Evolutionary conservation across 2,329 filamentous ascomycete genomes (phyloP).

Genomic region (Aspergillus cejpii): DNA sequence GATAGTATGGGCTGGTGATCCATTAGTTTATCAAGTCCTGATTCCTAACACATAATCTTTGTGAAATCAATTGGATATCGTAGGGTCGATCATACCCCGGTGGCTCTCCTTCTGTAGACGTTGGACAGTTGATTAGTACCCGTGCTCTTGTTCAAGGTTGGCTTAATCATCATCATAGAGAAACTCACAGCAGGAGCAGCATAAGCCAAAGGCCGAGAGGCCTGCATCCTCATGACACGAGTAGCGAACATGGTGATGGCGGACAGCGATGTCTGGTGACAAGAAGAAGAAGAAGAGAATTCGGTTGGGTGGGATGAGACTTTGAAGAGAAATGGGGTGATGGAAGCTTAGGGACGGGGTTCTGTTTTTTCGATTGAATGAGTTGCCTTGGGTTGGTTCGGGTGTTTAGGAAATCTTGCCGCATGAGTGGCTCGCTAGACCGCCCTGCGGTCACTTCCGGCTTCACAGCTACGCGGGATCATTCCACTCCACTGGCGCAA

Average conservation of each 20-base stretch:
- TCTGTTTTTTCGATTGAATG: constrained; percentile 14
- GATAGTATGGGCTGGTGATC: constrained; percentile 74
- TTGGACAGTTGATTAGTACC: constrained; percentile 43
- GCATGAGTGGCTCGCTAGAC: constrained; percentile 35
- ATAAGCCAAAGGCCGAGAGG: constrained; percentile 42
- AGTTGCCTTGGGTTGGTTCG: constrained; percentile 23
- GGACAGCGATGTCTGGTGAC: constrained; percentile 8
- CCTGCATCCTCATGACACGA: constrained; percentile 57
- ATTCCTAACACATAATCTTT: not conserved
- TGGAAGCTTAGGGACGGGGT: constrained; percentile 16
- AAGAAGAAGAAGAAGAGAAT: constrained; percentile 12
- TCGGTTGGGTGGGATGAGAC: constrained; percentile 15
- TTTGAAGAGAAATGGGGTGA: constrained; percentile 19
- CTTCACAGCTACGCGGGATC: constrained; percentile 31
- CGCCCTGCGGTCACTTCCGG: constrained; percentile 36
- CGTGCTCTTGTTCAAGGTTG: too few species aligned
- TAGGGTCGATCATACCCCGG: constrained; percentile 46
- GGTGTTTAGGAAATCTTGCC: constrained; percentile 33
- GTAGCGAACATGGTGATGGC: constrained; percentile 57
- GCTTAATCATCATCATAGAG: constrained; percentile 6
- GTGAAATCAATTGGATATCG: constrained; percentile 7
- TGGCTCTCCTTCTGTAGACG: constrained; percentile 55
- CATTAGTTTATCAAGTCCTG: constrained; percentile 19
- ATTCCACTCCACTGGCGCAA: constrained; percentile 27
- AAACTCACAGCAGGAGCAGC: constrained; percentile 68